Base-by-base conservation (phyloP, 371 early-diverging fungal species). In the Apophysomyces trapeziformis region DNA sequence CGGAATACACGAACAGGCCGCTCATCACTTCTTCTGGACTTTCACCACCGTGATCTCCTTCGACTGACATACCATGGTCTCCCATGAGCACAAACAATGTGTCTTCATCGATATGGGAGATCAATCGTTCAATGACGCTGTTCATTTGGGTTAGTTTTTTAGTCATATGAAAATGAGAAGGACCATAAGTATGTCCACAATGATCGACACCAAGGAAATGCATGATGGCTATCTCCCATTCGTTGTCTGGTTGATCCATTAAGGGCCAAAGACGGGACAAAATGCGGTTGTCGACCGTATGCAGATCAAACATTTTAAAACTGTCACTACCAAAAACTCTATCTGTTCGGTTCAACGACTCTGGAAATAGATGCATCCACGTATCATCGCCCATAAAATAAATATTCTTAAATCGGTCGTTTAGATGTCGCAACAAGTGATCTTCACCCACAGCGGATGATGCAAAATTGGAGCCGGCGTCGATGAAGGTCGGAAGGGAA, bases 41-140 rank as follows among this genome's bases (percentile, higher is more conserved):
- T 66, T 96, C 96, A 11, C 99, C 99, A 11, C 99, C 99, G 69
- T 99, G 99, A 71, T 98, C 97, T 2, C 99, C 99, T 69, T 96
- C 93, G n/a, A 85, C 73, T 41, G 96, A 96, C 95, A 99, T 98
- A 14, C 99, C 99, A 72, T 99, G 99, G 77, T 99, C 99, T 21
- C 99, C 99, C 79, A 97, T 88, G n/a, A 99, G 90, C 12, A 96
- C 83, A 11, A 99, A 80, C 7, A 96, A 70, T 0, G 99, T 96
- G 14, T 96, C 92, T 7, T 95, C 79, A 64, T 93, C 92, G n/a
- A 99, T 78, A 16, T 79, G 74, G 0, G 80, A 68, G 35, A 95
- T 78, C 3, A 96, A 72, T 1, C 85, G 74, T 41, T 85, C 78
- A 14, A 99, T 76, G 26, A 95, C 85, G 7, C 70, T 68, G 78